Conservation (phyloP, 2,329 filamentous ascomycete genomes). For the Chalaropsis ovoidea region DNA sequence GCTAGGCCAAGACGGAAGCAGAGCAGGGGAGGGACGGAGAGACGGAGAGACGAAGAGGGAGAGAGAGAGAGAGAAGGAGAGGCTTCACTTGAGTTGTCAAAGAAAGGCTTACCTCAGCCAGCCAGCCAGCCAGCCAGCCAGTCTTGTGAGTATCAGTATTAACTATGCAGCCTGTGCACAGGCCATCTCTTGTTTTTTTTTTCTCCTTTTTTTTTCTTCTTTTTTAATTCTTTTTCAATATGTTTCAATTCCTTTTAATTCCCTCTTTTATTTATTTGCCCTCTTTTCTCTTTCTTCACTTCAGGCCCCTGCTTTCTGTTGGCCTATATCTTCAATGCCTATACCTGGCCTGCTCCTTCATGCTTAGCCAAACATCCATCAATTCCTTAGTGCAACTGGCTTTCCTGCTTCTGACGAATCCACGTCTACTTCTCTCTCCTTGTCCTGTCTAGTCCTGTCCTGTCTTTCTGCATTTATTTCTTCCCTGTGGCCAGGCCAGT, state of each 20-base stretch:
- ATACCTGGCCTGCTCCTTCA: background rate
- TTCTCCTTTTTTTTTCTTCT: too few relatives aligned
- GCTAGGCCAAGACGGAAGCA: background rate
- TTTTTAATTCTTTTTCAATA: too few relatives aligned
- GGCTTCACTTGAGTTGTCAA: background rate
- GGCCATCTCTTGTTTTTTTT: background rate
- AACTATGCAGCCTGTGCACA: background rate
- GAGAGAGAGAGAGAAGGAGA: background rate
- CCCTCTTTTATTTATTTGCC: background rate
- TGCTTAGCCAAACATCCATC: background rate
- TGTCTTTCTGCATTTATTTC: background rate
- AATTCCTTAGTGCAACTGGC: background rate
- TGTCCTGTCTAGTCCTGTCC: background rate
- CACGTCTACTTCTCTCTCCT: background rate
- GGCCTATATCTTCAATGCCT: background rate
- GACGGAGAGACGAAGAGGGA: background rate
- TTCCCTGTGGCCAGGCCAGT: background rate
- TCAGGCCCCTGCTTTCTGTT: slow-evolving; percentile 4
- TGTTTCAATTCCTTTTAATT: too few relatives aligned
- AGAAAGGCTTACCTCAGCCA: too few relatives aligned
- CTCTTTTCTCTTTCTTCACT: background rate
- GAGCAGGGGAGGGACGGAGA: background rate
- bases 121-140: too few relatives aligned
- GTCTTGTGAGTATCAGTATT: background rate
- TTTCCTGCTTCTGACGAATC: background rate